A percentile compares a stretch with the other conserved stretches of the same genome.
phyloP scores from a whole-genome alignment of 345 rosid genomes.

The Rubroshorea leprosula region DNA sequence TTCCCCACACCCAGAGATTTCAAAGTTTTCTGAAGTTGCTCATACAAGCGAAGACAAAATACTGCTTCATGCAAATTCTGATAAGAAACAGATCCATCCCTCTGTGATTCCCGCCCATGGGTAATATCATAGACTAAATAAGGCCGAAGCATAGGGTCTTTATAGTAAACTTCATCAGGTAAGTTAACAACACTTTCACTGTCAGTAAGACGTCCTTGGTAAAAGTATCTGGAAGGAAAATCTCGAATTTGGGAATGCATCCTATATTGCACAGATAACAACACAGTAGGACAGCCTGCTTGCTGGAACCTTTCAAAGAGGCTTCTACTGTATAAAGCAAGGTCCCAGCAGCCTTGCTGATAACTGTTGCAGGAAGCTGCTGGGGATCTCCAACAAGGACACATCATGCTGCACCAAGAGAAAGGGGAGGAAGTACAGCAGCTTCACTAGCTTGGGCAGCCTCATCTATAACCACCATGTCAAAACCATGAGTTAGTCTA shows the following conservation, averaged over 20 bases:
- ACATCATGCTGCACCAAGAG: constrained; percentile 95
- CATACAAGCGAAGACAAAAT: constrained; percentile 80
- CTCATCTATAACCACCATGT: constrained; percentile 99
- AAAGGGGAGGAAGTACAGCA: constrained; percentile 89
- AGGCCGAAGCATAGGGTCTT: constrained; percentile 83
- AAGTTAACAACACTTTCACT: constrained; percentile 75
- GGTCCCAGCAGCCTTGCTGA: constrained; percentile 98
- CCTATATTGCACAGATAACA: constrained; percentile 93
- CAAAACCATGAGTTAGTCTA: constrained; percentile 96
- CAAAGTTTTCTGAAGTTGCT: constrained; percentile 77
- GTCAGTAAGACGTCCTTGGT: constrained; percentile 94
- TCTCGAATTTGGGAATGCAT: constrained; percentile 99
- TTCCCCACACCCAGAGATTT: constrained; percentile 64
- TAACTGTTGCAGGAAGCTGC: constrained; percentile 99
- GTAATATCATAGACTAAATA: constrained; percentile 81
- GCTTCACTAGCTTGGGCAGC: constrained; percentile 99
- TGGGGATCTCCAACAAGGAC: constrained; percentile 99
- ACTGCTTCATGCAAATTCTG: constrained; percentile 93
- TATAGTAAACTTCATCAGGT: constrained; percentile 83
- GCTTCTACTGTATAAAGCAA: constrained; percentile 88
- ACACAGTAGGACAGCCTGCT: constrained; percentile 95
- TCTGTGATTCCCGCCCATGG: constrained; percentile 93
- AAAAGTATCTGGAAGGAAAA: constrained; percentile 91
- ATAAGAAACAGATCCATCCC: constrained; percentile 95
- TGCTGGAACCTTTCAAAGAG: constrained; percentile 98